Evolutionary conservation across 73 alveolate species (phyloP).

Genomic region (Paramecium octaurelia): DNA sequence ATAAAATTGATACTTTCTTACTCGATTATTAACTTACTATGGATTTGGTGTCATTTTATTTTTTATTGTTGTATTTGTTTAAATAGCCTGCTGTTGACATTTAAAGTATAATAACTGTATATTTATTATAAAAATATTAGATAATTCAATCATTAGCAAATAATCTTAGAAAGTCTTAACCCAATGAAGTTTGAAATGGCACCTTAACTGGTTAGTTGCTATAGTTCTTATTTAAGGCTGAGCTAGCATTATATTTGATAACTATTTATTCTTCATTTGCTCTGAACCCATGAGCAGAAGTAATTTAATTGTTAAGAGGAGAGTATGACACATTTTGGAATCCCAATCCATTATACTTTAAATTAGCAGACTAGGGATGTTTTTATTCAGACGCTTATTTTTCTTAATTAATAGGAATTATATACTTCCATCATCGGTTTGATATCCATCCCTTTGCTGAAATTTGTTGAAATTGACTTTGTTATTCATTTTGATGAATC

Average conservation of each 20-base stretch:
- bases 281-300: not conserved
- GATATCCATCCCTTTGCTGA: not conserved
- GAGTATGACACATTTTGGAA: not conserved
- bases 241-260: slow-evolving; percentile 22
- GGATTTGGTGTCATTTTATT: not conserved
- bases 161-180: slow-evolving; percentile 31
- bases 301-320: not conserved
- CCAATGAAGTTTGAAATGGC: slow-evolving; percentile 42
- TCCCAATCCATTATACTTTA: not conserved
- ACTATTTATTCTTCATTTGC: not conserved
- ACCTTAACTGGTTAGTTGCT: slow-evolving; percentile 4
- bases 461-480: not conserved
- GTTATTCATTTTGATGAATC: not conserved
- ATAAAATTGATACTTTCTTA: not conserved
- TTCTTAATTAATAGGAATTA: not conserved
- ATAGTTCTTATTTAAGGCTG: not conserved
- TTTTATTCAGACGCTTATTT: not conserved
- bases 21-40: not conserved
- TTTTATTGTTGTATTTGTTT: not conserved
- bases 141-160: slow-evolving; percentile 31
- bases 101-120: not conserved
- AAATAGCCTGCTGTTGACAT: slow-evolving; percentile 4
- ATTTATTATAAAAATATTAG: not conserved
- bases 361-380: slow-evolving; percentile 29
- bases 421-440: not conserved